These are phyloP conservation scores for Zelonia costaricensis DNA, from an alignment of 208 protist genomes.

Conservation along the genomic window DNA sequence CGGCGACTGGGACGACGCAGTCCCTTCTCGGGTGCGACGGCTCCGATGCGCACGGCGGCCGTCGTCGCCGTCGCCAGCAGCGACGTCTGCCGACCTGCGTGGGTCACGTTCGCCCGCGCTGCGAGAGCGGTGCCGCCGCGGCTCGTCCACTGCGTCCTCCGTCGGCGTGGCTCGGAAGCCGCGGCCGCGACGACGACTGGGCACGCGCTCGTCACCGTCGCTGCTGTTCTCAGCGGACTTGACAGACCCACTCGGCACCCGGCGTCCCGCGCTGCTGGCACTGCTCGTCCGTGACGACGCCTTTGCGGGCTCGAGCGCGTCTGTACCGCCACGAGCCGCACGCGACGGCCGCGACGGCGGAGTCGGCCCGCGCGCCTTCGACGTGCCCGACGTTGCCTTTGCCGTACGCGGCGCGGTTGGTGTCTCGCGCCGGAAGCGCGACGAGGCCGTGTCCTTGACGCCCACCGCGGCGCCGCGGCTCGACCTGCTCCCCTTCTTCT, in stretches of 20 bases:
- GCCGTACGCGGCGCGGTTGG: no score
- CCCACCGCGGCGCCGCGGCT: no score
- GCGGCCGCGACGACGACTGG: neutral
- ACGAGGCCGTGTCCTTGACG: no score
- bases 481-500: no score
- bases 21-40: neutral
- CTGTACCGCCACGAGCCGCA: no score
- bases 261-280: neutral
- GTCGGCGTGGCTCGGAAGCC: neutral
- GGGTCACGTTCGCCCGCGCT: neutral
- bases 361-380: neutral
- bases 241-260: no score
- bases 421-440: no score
- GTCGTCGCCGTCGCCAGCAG: no score
- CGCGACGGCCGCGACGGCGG: no score
- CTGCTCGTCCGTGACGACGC: neutral
- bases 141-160: neutral
- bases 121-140: neutral
- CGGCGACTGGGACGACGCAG: neutral
- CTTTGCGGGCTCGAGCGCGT: no score
- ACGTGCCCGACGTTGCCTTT: neutral
- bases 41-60: no score
- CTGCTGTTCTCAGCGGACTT: neutral
- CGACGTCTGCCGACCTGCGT: neutral
- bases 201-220: neutral